phyloP scores from a whole-genome alignment of 176 grass and related monocot species.

The Musa beccarii region DNA sequence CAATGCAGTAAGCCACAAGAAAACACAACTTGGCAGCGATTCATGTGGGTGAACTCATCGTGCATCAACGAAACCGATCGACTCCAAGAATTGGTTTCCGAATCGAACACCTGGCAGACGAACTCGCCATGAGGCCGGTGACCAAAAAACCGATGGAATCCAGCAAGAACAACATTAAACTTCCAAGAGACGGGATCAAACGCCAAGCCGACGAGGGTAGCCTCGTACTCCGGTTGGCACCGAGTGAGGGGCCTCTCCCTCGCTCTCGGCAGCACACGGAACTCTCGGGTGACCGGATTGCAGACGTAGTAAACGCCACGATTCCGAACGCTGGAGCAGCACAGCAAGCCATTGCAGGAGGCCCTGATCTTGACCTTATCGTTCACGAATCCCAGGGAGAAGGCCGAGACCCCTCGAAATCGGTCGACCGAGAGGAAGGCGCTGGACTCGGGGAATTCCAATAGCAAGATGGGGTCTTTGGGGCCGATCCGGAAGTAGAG shows the following conservation, averaged over 20 bases:
- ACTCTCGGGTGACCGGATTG: constrained; percentile 43
- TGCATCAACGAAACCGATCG: constrained; percentile 24
- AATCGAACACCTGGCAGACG: constrained; percentile 41
- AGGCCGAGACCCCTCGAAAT: neutral
- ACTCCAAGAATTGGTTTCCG: constrained; percentile 30
- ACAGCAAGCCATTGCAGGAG: constrained; percentile 36
- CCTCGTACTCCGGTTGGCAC: constrained; percentile 41
- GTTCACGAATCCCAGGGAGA: constrained; percentile 32
- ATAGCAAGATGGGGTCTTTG: constrained; percentile 15
- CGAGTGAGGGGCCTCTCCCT: constrained; percentile 36
- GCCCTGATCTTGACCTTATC: constrained; percentile 41
- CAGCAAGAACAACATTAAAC: constrained; percentile 37
- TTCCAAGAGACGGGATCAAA: constrained; percentile 29
- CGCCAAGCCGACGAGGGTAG: constrained; percentile 32
- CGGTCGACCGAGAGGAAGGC: constrained; percentile 21
- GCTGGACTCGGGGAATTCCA: constrained; percentile 24
- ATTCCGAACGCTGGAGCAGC: constrained; percentile 37
- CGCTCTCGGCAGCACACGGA: constrained; percentile 32
- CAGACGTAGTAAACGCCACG: constrained; percentile 38
- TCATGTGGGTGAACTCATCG: constrained; percentile 45
- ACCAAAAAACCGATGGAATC: constrained; percentile 38
- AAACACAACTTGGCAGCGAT: constrained; percentile 34
- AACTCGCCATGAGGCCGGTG: constrained; percentile 28
- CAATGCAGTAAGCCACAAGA: constrained; percentile 31
- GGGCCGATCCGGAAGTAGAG: constrained; percentile 25